Evolutionary conservation across 805 yeast genomes (phyloP).

Genomic region (Candida berthetii): DNA sequence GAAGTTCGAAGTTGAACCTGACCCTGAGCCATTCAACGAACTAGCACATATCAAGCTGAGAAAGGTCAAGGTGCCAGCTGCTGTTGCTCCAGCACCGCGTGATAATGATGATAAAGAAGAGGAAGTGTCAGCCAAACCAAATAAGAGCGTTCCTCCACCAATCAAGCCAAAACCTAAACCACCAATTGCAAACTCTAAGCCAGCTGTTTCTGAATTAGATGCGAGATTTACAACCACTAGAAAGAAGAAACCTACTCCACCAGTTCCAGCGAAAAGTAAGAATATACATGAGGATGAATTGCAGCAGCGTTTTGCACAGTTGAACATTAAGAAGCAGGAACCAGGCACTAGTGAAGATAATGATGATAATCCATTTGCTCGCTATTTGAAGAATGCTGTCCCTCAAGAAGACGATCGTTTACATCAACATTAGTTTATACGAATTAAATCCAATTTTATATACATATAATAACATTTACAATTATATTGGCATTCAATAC

Average conservation of each 20-base stretch:
- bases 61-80: background rate
- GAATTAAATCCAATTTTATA: too few relatives aligned
- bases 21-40: background rate
- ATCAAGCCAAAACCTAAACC: slow-evolving; percentile 5
- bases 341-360: slow-evolving; percentile 10
- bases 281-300: background rate
- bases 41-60: slow-evolving; percentile 7
- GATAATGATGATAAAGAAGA: background rate
- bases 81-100: background rate
- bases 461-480: too few relatives aligned
- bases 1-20: background rate
- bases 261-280: background rate
- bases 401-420: slow-evolving; percentile 29
- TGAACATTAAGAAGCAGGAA: background rate
- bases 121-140: background rate
- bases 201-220: slow-evolving; percentile 1
- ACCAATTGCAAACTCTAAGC: slow-evolving; percentile 11
- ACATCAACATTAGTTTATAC: slow-evolving; percentile 3
- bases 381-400: slow-evolving; percentile 30
- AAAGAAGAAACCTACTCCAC: background rate
- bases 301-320: background rate
- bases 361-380: slow-evolving; percentile 28
- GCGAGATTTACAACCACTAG: background rate
- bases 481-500: too few relatives aligned
- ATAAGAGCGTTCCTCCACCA: background rate